A percentile compares a stretch with the other conserved stretches of the same genome.
Conservation (phyloP, 2,329 filamentous ascomycete genomes). For the Talaromyces sp. region DNA sequence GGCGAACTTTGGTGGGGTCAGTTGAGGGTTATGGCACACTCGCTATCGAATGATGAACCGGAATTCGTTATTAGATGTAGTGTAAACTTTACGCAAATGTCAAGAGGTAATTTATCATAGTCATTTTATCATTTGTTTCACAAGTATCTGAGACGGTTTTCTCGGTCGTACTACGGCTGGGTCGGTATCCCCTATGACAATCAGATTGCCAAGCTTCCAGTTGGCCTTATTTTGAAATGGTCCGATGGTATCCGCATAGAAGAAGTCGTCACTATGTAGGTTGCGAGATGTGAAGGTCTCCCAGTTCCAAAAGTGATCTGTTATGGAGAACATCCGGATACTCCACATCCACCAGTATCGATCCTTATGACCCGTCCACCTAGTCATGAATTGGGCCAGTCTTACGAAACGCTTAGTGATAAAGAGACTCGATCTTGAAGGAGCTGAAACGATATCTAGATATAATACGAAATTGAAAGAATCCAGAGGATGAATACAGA, state of each 20-base stretch:
- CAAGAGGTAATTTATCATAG: no score
- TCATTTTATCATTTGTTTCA: no score
- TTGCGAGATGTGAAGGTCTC: slow-evolving; percentile 24
- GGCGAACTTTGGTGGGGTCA: no score
- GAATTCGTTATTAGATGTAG: no score
- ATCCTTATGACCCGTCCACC: slow-evolving; percentile 36
- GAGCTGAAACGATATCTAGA: slow-evolving; percentile 27
- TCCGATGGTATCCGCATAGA: slow-evolving; percentile 31
- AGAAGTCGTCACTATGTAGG: slow-evolving; percentile 29
- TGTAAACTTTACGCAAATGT: no score
- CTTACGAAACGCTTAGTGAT: slow-evolving; percentile 22
- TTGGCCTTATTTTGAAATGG: slow-evolving; percentile 34
- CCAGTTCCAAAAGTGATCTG: slow-evolving; percentile 27
- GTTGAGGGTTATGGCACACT: no score
- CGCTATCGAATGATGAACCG: no score
- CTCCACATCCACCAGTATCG: slow-evolving; percentile 25
- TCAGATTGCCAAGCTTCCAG: slow-evolving; percentile 31
- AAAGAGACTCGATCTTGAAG: slow-evolving; percentile 19
- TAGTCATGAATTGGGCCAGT: slow-evolving; percentile 26
- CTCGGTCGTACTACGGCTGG: slow-evolving; percentile 25
- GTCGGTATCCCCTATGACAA: slow-evolving; percentile 22
- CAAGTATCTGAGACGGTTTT: slow-evolving; percentile 22
- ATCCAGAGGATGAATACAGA: slow-evolving; percentile 18
- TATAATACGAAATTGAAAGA: slow-evolving; percentile 26
- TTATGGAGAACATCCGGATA: slow-evolving; percentile 29